phyloP scores from a whole-genome alignment of 2,329 filamentous ascomycete species.

The Stachybotrys elegans region DNA sequence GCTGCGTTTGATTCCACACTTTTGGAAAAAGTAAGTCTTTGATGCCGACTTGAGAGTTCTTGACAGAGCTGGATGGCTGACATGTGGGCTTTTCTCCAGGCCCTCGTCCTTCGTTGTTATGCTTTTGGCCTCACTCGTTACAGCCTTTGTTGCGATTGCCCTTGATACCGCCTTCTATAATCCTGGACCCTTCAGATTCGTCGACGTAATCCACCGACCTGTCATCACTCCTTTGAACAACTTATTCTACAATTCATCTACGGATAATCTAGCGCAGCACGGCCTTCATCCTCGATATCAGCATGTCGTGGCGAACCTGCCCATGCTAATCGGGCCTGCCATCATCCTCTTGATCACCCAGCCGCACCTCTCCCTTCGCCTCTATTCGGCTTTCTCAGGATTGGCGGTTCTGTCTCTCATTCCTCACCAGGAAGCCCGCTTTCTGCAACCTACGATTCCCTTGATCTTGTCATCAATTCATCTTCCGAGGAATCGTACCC shows the following conservation, averaged over 20 bases:
- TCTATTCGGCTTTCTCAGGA: slow-evolving; percentile 71
- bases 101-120: slow-evolving; percentile 60
- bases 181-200: slow-evolving; percentile 56
- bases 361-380: slow-evolving; percentile 53
- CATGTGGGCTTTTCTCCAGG: slow-evolving; percentile 33
- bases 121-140: slow-evolving; percentile 59
- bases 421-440: slow-evolving; percentile 76
- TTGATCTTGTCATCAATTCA: slow-evolving; percentile 70
- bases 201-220: slow-evolving; percentile 57
- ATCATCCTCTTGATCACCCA: slow-evolving; percentile 54
- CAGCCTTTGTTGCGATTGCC: slow-evolving; percentile 67
- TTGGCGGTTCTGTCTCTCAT: slow-evolving; percentile 67
- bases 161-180: slow-evolving; percentile 85
- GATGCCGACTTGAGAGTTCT: no score
- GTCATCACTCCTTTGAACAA: slow-evolving; percentile 76
- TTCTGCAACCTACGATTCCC: slow-evolving; percentile 69
- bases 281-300: slow-evolving; percentile 77
- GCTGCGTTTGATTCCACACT: slow-evolving; percentile 78
- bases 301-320: slow-evolving; percentile 64
- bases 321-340: slow-evolving; percentile 68
- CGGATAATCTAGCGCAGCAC: slow-evolving; percentile 67
- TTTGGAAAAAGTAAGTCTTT: slow-evolving; percentile 68
- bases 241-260: slow-evolving; percentile 66
- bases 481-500: slow-evolving; percentile 51
- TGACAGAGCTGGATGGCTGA: no score